phyloP scores from a whole-genome alignment of 345 rosid genomes.

The Kernera saxatilis region DNA sequence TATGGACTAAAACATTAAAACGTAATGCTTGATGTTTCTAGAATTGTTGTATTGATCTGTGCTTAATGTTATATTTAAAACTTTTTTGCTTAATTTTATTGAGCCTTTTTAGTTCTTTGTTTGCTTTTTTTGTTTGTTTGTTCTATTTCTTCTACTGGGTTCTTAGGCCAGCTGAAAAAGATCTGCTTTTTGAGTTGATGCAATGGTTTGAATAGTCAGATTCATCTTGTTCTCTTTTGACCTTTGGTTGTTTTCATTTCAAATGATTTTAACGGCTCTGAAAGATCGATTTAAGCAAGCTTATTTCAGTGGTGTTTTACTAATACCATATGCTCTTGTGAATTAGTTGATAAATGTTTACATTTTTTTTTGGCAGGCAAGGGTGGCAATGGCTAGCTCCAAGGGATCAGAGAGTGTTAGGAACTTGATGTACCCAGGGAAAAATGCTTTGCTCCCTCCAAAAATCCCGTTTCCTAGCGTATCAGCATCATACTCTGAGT shows the following conservation, averaged over 20 bases:
- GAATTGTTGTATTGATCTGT: constrained; percentile 1
- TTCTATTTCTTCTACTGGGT: neutral
- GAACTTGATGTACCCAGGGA: constrained; percentile 65
- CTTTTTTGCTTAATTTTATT: neutral
- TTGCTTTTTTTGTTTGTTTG: neutral
- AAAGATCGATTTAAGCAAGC: neutral
- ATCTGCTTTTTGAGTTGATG: neutral
- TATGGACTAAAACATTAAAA: neutral
- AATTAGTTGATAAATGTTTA: neutral
- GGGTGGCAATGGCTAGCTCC: constrained; percentile 59
- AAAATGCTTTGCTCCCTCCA: constrained; percentile 87
- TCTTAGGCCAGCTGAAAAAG: neutral
- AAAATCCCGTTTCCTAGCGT: constrained; percentile 77
- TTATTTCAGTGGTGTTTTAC: neutral
- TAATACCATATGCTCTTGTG: neutral
- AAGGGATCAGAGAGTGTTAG: constrained; percentile 68
- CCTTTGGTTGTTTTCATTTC: neutral
- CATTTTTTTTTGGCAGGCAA: constrained; percentile 31
- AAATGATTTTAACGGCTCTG: neutral
- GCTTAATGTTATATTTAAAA: neutral
- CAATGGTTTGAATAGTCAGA: neutral
- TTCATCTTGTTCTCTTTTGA: neutral
- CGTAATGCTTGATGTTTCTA: neutral
- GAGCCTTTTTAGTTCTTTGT: neutral
- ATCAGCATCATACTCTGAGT: constrained; percentile 61